phyloP scores from a whole-genome alignment of 176 grass and related monocot genomes.

The Hordeum marinum region DNA sequence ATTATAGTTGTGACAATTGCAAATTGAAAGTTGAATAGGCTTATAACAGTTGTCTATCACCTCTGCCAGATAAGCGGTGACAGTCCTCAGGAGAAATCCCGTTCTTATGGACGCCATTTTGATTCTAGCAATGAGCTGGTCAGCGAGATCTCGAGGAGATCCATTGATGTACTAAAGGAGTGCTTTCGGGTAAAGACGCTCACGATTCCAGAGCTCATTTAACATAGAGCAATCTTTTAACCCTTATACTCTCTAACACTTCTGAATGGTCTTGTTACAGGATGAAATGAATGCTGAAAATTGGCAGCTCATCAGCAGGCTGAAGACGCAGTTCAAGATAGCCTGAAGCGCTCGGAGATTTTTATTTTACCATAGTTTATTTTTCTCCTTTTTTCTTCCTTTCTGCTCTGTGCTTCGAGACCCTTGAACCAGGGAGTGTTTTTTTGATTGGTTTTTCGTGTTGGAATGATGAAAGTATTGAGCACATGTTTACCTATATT shows the following conservation, averaged over 20 bases:
- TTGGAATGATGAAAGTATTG: background rate
- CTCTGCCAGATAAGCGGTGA: conserved; percentile 41
- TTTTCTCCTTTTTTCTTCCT: background rate
- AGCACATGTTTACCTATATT: background rate
- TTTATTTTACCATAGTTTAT: background rate
- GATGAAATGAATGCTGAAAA: conserved; percentile 34
- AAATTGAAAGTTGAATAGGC: background rate
- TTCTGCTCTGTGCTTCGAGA: background rate
- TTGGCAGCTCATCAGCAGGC: conserved; percentile 18
- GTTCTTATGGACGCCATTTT: conserved; percentile 69
- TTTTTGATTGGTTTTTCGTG: background rate
- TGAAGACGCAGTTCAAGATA: conserved; percentile 32
- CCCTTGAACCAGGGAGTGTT: background rate
- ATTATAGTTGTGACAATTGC: background rate
- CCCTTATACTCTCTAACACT: background rate
- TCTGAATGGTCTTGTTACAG: background rate
- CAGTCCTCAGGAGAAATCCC: conserved; percentile 50
- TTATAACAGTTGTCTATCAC: conserved; percentile 17
- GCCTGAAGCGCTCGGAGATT: background rate
- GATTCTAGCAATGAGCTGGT: conserved; percentile 65
- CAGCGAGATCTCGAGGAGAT: conserved; percentile 73
- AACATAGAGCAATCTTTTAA: too few species aligned
- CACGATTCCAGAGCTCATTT: background rate
- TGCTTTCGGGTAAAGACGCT: conserved; percentile 43
- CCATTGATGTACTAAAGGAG: conserved; percentile 69